Evolutionary conservation across 352 stramenopile species (phyloP).

Genomic region (Phytophthora pini): DNA sequence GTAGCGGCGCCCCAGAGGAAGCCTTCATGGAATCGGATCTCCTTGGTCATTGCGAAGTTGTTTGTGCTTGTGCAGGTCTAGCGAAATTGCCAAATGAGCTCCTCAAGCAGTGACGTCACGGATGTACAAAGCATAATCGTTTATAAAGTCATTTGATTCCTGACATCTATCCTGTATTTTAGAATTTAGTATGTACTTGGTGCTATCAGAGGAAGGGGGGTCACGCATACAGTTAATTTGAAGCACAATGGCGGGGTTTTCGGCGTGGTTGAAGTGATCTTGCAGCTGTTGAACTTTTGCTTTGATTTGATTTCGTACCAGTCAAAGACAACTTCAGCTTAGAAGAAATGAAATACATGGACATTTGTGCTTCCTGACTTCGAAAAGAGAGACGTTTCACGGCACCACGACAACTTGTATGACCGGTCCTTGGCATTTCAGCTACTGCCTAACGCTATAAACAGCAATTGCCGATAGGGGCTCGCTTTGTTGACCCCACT

Average conservation of each 20-base stretch:
- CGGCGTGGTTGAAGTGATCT: background rate
- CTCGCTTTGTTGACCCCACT: too few relatives aligned
- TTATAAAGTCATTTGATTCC: background rate
- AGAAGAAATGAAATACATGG: background rate
- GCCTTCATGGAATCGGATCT: conserved; percentile 51
- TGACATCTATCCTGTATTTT: background rate
- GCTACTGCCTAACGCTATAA: background rate
- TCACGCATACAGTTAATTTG: background rate
- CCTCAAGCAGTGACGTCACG: conserved; percentile 2
- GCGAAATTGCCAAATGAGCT: conserved; percentile 29
- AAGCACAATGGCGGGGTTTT: background rate
- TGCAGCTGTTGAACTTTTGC: background rate
- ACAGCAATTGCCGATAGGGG: background rate
- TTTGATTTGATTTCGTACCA: background rate
- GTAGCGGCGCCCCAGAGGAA: conserved; percentile 91
- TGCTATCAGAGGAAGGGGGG: background rate
- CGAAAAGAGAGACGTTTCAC: background rate
- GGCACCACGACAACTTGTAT: background rate
- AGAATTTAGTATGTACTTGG: background rate
- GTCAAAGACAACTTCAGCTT: conserved; percentile 1
- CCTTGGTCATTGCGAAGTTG: conserved; percentile 31
- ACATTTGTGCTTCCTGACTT: background rate
- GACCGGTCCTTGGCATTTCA: background rate
- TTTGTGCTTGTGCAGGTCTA: conserved; percentile 3
- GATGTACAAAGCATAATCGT: background rate